Conservation (phyloP, 768 basidiomycete species). For the Psilocybe tampanensis region DNA sequence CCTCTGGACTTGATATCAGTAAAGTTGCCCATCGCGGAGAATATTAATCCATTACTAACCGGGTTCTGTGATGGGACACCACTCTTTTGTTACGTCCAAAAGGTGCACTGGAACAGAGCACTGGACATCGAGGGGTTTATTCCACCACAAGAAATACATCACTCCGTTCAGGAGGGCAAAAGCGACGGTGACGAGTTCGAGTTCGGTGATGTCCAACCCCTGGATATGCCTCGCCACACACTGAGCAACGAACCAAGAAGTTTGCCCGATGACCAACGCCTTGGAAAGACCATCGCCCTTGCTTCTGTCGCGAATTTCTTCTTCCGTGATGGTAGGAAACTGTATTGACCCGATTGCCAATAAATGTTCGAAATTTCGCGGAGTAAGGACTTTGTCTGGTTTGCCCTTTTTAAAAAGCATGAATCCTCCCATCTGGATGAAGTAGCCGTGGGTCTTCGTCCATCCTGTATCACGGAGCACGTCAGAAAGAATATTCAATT, state of each 20-base stretch:
- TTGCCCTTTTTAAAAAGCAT: neutral
- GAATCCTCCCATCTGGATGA: constrained; percentile 2
- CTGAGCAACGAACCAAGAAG: neutral
- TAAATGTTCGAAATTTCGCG: neutral
- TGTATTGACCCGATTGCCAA: neutral
- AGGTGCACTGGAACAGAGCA: neutral
- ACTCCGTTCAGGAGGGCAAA: neutral
- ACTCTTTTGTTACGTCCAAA: too few relatives aligned
- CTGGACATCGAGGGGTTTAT: neutral
- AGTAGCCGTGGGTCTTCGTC: neutral
- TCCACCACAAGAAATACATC: constrained; percentile 4
- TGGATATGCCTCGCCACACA: neutral
- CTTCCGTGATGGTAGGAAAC: neutral
- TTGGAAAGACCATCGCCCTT: neutral
- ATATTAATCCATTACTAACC: neutral
- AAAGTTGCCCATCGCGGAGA: neutral
- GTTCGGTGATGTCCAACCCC: neutral
- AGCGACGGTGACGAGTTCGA: neutral
- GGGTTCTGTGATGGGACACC: neutral
- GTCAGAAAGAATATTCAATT: too few relatives aligned
- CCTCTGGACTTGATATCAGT: neutral
- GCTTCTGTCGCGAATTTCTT: neutral
- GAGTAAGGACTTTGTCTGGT: neutral
- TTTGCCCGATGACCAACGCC: neutral
- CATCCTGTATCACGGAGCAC: neutral